Percentiles rank a stretch among this genome's conserved stretches.
phyloP scores from a whole-genome alignment of 2,329 filamentous ascomycete species.

The Pezicula neosporulosa region DNA sequence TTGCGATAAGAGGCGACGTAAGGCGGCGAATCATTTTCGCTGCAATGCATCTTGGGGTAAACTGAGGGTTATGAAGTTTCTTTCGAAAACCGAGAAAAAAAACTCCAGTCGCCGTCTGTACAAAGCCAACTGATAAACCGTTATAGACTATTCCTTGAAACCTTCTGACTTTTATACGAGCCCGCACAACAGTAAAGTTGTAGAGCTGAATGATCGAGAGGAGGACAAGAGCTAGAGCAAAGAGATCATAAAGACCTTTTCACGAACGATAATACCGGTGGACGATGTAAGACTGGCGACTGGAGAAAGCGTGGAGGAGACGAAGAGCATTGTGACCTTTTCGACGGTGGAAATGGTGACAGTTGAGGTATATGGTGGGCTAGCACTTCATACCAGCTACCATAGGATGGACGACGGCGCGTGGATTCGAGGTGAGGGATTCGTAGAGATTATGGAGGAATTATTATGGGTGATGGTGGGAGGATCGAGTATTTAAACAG shows the following conservation, averaged over 20 bases:
- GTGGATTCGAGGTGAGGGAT: slow-evolving; percentile 4
- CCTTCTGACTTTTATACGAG: slow-evolving; percentile 38
- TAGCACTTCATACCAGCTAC: slow-evolving; percentile 24
- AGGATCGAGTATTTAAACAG: slow-evolving; percentile 11
- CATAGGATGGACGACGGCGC: slow-evolving; percentile 15
- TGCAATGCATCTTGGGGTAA: slow-evolving; percentile 55
- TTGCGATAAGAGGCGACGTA: slow-evolving; percentile 45
- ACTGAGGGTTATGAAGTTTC: slow-evolving; percentile 20
- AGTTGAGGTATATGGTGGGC: slow-evolving; percentile 26
- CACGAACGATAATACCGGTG: slow-evolving; percentile 55
- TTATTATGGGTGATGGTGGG: not conserved
- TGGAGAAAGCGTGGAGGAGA: slow-evolving; percentile 46
- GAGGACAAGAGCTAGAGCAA: slow-evolving; percentile 38
- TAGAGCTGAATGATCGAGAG: slow-evolving; percentile 44
- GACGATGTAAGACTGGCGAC: slow-evolving; percentile 61
- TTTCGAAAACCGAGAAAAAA: slow-evolving; percentile 19
- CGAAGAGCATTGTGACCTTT: slow-evolving; percentile 54
- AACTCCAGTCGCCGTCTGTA: slow-evolving; percentile 54
- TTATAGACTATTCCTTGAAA: slow-evolving; percentile 33
- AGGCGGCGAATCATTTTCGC: slow-evolving; percentile 49
- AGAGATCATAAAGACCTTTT: slow-evolving; percentile 36
- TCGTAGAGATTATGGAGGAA: not conserved
- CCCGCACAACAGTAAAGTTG: slow-evolving; percentile 31
- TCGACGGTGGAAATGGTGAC: slow-evolving; percentile 26
- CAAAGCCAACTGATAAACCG: slow-evolving; percentile 47